Evolutionary conservation across 169 alveolate genomes (phyloP), one percentile per base, ranked within the genome.

Genomic region (Eimeria praecox): DNA sequence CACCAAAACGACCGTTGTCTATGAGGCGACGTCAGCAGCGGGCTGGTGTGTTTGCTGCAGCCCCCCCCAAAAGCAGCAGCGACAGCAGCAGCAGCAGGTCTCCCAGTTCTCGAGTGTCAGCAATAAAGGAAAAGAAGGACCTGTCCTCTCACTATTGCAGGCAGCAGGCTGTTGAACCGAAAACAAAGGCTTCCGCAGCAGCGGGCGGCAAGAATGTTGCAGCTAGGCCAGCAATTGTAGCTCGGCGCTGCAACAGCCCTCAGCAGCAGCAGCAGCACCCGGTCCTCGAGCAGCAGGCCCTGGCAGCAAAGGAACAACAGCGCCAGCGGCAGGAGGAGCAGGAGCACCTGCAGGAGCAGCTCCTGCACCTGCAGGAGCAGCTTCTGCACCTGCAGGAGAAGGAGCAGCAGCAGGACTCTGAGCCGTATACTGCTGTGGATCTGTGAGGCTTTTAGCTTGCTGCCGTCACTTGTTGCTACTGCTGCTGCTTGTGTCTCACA

Each of bases 1-100:
- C 90, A 27, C 22, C 49, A 49, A 52, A 0, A 44, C 46, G 71
- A 46, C 90, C 46, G 73, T 82, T 82, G 90, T 77, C 87, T 27
- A 42, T 77, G 87, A 77, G 87, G 38, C 87, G 87, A 20, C 64
- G 71, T 27, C 90, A 52, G 71, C 90, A 82, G 90, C 90, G n/a
- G 44, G 90, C 90, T 30, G 71, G 73, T 82, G 90, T 82, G 46
- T 82, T 82, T 52, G 90, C 49, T n/a, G 90, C 90, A 49, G 90
- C 73, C 33, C 90, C 49, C 49, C 90, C 90, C 33, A 82, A 82
- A 52, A 52, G 90, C 64, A 82, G 71, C 87, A 77, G 24, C n/a
- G n/a, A n/a, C 86, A 75, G 87, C 90, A 82, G 73, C 71, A 82
- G 64, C 90, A 82, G 90, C 64, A 82, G 69, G 49, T 24, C 90